Base-by-base conservation (phyloP, 495 filamentous ascomycete genomes). In the Penicillium parvum region DNA sequence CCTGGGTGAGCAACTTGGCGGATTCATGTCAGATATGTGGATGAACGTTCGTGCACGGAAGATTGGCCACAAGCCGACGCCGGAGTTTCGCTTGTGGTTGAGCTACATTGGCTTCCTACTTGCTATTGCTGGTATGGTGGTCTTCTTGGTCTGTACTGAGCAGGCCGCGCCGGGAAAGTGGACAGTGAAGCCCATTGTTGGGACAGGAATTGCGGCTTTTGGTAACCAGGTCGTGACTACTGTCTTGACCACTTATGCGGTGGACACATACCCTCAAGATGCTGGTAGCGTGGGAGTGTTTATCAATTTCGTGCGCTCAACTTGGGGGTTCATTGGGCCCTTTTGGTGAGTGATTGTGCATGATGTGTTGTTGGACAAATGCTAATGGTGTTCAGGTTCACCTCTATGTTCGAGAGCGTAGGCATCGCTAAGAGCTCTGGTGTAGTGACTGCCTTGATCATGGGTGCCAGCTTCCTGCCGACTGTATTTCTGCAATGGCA, bases 221-320 rank as follows among this genome's bases (percentile, higher is more conserved):
- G 76, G 76, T 0, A 79, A 79, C 41, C 77, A 81, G 60, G 61
- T 81, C 23, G 68, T 81, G 3, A 79, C 77, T 3, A 81, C 75
- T 0, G 65, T 79, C 0, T 29, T 78, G 32, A 75, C 75, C 15
- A 81, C 76, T 3, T 81, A 79, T 53, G 69, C 75, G 7, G 73
- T 81, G 0, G 76, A 79, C 53, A 75, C 69, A 11, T 65, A 77
- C 53, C 73, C 60, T 1, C 58, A 72, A 26, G 69, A 76, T 22
- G 62, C 73, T 0, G 71, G 64, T 4, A 70, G 68, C 36, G 66
- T 79, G 3, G 76, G 76, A 7, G 75, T 79, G 0, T 78, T 81
- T 45, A 69, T 80, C 29, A 78, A 68, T 19, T 70, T 79, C 45
- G 63, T 79, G n/a, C 52, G 76, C 4, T 69, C 69, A n/a, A 71